Evolutionary conservation across 2,329 filamentous ascomycete genomes (phyloP).

Genomic region (Colletotrichum viniferum): DNA sequence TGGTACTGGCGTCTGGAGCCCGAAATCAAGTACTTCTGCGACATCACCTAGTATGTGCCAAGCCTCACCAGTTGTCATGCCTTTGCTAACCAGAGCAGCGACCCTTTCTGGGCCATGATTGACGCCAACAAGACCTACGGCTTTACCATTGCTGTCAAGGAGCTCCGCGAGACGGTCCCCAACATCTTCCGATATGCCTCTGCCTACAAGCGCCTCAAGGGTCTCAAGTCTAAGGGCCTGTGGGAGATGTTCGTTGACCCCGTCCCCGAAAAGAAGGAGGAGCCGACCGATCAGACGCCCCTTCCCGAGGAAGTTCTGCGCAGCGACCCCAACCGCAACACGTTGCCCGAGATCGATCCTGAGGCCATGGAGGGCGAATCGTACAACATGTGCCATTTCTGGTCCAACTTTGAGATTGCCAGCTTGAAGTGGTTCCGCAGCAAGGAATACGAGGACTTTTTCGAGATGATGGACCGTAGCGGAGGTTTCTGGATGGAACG

Average conservation of each 20-base stretch:
- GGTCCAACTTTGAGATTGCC: constrained; percentile 99
- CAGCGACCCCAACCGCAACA: constrained; percentile 72
- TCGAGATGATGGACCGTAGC: constrained; percentile 97
- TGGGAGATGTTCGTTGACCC: constrained; percentile 99
- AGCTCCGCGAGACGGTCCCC: constrained; percentile 94
- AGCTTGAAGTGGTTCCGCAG: constrained; percentile 94
- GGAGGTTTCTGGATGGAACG: constrained; percentile 99
- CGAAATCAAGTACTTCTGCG: constrained; percentile 99
- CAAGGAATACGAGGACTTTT: constrained; percentile 97
- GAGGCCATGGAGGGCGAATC: constrained; percentile 96
- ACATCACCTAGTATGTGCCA: constrained; percentile 85
- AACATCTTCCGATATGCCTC: constrained; percentile 99
- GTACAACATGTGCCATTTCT: constrained; percentile 99
- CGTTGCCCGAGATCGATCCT: constrained; percentile 81
- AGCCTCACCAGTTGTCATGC: background rate
- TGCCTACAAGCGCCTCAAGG: constrained; percentile 92
- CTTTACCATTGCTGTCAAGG: constrained; percentile 98
- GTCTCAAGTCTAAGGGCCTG: constrained; percentile 86
- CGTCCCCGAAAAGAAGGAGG: constrained; percentile 65
- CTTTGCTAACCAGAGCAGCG: constrained; percentile 53
- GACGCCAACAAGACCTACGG: constrained; percentile 96
- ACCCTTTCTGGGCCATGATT: constrained; percentile 96
- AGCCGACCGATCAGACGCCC: constrained; percentile 63
- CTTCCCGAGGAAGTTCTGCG: constrained; percentile 83
- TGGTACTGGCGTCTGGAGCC: constrained; percentile 99